A percentile compares a stretch with the other conserved stretches of the same genome.
These are phyloP conservation scores for Xerocomus brunneocitrinus DNA, from an alignment of 768 basidiomycete species.

Conservation along the genomic window DNA sequence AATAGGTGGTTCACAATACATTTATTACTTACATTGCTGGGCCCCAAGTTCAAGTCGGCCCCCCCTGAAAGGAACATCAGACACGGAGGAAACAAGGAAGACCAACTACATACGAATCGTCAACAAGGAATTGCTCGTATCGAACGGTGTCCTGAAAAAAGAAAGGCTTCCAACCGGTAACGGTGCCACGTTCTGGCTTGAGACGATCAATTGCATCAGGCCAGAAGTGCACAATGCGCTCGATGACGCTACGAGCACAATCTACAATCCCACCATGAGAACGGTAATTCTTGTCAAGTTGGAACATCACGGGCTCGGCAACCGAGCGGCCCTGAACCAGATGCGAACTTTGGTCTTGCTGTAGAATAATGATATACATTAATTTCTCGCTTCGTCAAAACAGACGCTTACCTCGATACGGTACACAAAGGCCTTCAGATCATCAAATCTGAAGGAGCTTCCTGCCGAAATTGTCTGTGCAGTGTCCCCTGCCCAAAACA, in stretches of 20 bases:
- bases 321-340: constrained; percentile 12
- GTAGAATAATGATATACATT: background rate
- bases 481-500: constrained; percentile 83
- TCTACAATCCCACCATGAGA: constrained; percentile 13
- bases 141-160: constrained; percentile 45
- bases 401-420: constrained; percentile 51
- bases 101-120: constrained; percentile 35
- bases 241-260: constrained; percentile 60
- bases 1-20: background rate
- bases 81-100: background rate
- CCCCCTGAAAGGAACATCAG: constrained; percentile 32
- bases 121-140: constrained; percentile 57
- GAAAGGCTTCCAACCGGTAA: constrained; percentile 51
- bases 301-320: constrained; percentile 16
- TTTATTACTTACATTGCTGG: constrained; percentile 49
- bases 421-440: constrained; percentile 63
- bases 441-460: constrained; percentile 67
- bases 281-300: too few relatives aligned
- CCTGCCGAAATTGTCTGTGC: constrained; percentile 75
- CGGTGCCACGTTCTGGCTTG: constrained; percentile 49
- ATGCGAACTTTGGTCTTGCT: constrained; percentile 21
- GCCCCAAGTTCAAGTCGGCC: constrained; percentile 57
- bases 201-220: constrained; percentile 59
- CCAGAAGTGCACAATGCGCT: constrained; percentile 58
- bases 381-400: background rate